Evolutionary conservation across 768 basidiomycete genomes (phyloP), one percentile per base, ranked within the genome.

Genomic region (Pleurotus citrinopileatus): DNA sequence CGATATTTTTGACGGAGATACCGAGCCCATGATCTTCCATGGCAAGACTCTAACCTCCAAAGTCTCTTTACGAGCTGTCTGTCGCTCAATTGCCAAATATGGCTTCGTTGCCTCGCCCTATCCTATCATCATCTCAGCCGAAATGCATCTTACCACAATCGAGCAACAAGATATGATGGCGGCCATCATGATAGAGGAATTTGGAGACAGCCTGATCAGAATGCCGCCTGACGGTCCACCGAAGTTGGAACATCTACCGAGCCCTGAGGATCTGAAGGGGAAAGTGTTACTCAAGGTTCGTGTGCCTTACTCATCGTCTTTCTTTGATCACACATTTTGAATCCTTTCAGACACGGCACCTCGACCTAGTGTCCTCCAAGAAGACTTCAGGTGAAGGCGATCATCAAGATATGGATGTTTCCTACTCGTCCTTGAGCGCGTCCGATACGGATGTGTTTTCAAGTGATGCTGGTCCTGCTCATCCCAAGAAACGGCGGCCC

Each of bases 81-180:
- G 93, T 65, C 74, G 83, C 44, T 91, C 93, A 0, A 92, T 98
- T 65, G 78, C 79, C 46, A 92, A 93, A 64, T 98, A 98, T 63
- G 96, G 91, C 1, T 98, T 99, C 63, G 85, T 93, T 42, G 84
- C 91, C 0, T 96, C 94, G 2, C 91, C 94, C 0, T 98, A 94
- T 67, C 97, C 97, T 0, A 81, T 99, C 66, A 91, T 99, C 71
- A 91, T 99, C 52, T 96, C 94, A 3, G 92, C 94, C n/a, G 97
- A 99, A 72, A 82, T 97, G 4, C 96, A 98, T 63, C 29, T 51
- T 19, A 97, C 94, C 69, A 77, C 80, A 2, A 73, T 74, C 4
- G 78, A 82, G 34, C 78, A 82, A 58, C 76, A 84, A 55, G 77
- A 79, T 53, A 69, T 70, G 61, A 72, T 81, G 37, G 78, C 72